A percentile compares a stretch with the other conserved stretches of the same genome.
phyloP scores from a whole-genome alignment of 257 asterid genomes.

The Nicotiana tomentosiformis region DNA sequence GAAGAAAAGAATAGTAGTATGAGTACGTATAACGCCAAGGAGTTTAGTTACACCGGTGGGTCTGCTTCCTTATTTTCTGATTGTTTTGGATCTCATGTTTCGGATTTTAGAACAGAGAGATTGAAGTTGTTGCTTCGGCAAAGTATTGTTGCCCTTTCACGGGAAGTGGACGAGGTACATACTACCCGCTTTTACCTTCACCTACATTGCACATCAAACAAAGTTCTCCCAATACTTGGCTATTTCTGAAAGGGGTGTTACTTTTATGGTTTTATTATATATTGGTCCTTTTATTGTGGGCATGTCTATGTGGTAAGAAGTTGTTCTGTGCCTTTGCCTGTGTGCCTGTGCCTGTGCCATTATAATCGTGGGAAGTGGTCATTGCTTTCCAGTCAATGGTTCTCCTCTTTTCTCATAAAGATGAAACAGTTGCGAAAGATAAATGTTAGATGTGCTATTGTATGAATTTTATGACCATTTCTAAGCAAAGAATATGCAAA shows the following conservation, averaged over 20 bases:
- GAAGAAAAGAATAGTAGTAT: slow-evolving; percentile 15
- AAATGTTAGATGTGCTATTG: not conserved
- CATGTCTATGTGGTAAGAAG: slow-evolving; percentile 2
- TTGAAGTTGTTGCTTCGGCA: slow-evolving; percentile 49
- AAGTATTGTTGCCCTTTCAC: slow-evolving; percentile 46
- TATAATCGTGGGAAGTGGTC: not conserved
- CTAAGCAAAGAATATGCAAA: not conserved
- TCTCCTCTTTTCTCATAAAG: not conserved
- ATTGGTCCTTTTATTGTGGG: not conserved
- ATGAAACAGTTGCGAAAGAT: not conserved
- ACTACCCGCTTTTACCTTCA: not conserved
- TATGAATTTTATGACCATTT: not conserved
- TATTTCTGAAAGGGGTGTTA: not conserved
- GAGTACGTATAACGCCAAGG: slow-evolving; percentile 15
- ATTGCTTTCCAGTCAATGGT: not conserved
- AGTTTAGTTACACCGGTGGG: not conserved
- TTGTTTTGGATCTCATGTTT: slow-evolving; percentile 52
- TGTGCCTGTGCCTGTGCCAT: not conserved
- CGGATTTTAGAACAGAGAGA: slow-evolving; percentile 48
- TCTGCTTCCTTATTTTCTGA: slow-evolving; percentile 42
- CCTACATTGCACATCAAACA: not conserved
- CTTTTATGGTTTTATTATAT: not conserved
- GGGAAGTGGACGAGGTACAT: slow-evolving; percentile 77
- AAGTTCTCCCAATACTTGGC: not conserved
- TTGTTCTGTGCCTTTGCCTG: not conserved